A percentile compares a stretch with the other conserved stretches of the same genome.
These are phyloP conservation scores for Nitzschia sp. DNA, from an alignment of 108 stramenopile species.

Conservation along the genomic window DNA sequence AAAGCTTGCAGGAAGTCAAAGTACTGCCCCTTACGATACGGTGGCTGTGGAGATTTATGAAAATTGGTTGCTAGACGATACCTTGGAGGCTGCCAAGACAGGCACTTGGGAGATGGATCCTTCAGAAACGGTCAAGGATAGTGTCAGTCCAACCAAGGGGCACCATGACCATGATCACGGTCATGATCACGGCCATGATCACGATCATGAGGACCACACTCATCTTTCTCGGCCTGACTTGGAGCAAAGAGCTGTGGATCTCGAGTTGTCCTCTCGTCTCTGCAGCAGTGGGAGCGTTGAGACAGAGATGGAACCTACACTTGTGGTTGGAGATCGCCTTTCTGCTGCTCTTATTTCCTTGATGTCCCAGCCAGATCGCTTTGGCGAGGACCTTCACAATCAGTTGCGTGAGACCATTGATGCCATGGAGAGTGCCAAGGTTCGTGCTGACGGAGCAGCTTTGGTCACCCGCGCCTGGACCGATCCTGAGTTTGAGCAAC, in stretches of 20 bases:
- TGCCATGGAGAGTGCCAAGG: conserved; percentile 38
- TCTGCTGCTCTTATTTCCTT: conserved; percentile 33
- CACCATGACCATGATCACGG: conserved; percentile 15
- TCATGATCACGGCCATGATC: conserved; percentile 20
- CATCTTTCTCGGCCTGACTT: conserved; percentile 35
- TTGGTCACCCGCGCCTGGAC: conserved; percentile 55
- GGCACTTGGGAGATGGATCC: too few species aligned
- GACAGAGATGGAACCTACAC: conserved; percentile 38
- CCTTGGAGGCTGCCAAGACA: too few species aligned
- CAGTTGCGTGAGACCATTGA: conserved; percentile 44
- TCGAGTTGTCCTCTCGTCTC: too few species aligned
- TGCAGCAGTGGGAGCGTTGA: too few species aligned
- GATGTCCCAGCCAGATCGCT: conserved; percentile 27
- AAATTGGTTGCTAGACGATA: conserved; percentile 57
- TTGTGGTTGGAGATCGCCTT: conserved; percentile 45
- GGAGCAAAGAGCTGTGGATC: conserved; percentile 43
- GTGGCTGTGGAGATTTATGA: conserved; percentile 57
- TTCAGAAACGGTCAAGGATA: too few species aligned
- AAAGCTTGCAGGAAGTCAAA: neutral
- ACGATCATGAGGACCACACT: conserved; percentile 29
- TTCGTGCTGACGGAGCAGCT: conserved; percentile 30
- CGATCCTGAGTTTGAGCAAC: conserved; percentile 43
- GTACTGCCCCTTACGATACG: conserved; percentile 19
- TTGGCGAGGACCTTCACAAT: conserved; percentile 40
- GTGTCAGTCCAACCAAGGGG: conserved; percentile 21